phyloP scores from a whole-genome alignment of 257 asterid genomes.

The Scutellaria barbata region DNA sequence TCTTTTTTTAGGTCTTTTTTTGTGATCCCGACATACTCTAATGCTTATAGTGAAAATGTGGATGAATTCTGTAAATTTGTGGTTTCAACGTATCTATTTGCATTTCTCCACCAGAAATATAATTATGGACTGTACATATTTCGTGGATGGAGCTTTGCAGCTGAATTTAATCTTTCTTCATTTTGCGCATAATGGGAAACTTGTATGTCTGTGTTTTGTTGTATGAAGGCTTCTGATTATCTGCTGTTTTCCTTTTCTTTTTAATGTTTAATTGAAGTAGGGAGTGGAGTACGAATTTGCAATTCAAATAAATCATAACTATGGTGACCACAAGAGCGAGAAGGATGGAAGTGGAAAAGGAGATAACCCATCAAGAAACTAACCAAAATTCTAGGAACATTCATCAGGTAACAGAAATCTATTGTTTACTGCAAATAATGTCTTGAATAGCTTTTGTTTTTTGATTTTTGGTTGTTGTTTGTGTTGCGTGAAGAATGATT shows the following conservation, averaged over 20 bases:
- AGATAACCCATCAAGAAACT: not conserved
- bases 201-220: not conserved
- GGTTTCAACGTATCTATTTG: slow-evolving; percentile 8
- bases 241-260: not conserved
- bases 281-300: not conserved
- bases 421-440: not conserved
- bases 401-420: not conserved
- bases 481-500: not conserved
- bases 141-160: not conserved
- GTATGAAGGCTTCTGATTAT: slow-evolving; percentile 8
- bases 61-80: not conserved
- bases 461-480: not conserved
- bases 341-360: not conserved
- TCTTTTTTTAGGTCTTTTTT: not conserved
- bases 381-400: not conserved
- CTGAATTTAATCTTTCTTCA: not conserved
- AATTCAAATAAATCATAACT: not conserved
- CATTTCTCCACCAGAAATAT: slow-evolving; percentile 7
- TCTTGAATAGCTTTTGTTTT: not conserved
- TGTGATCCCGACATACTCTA: not conserved
- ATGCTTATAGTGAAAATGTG: slow-evolving; percentile 7
- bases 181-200: too few species aligned
- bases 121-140: not conserved
- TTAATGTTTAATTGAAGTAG: not conserved
- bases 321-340: not conserved